Evolutionary conservation across 2,329 filamentous ascomycete species (phyloP), one percentile per base, ranked within the genome.

Genomic region (Penicillium occitanis): DNA sequence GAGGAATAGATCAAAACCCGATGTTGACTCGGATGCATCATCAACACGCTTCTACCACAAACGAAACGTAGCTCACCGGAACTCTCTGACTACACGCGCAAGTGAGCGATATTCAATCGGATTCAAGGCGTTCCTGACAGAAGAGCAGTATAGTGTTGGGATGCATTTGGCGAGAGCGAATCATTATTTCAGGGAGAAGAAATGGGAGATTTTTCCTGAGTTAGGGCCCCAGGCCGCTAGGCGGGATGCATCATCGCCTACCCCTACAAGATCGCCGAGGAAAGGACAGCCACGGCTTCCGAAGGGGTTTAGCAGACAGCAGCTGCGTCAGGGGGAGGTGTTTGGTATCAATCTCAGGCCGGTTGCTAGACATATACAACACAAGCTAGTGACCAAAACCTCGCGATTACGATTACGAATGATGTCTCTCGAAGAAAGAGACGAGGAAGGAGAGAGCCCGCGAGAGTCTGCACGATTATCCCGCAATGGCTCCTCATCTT

Each of bases 141-240:
- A 75, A 17, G 72, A 74, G 19, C 71, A 69, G 13, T 74, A 74
- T n/a, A 70, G 69, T 3, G 70, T 68, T 2, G 70, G 71, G 14
- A 68, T 68, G 42, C 62, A 68, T 51, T 70, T 70, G 5, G 64
- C 68, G 2, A 74, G 72, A 22, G 70, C 73, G 4, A 76, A 74
- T 64, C 76, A 76, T 67, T 79, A 78, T 55, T 79, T 79, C 55
- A 72, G 76, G 6, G 77, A 79, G 55, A 79, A 79, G 69, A 79
- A 78, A 67, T 79, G 75, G 76, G 76, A 79, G 67, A 77, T 78
- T 68, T 79, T 79, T 66, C 77, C 77, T 1, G 77, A 79, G 66
- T 60, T 79, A 37, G 77, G 75, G 0, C 73, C 73, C 0, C 74
- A 75, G 2, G 72, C 74, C 3, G 67, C 14, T 17, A 40, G 44